Evolutionary conservation across 2,329 filamentous ascomycete species (phyloP), one percentile per base, ranked within the genome.

Genomic region (Emericellopsis cladophorae): DNA sequence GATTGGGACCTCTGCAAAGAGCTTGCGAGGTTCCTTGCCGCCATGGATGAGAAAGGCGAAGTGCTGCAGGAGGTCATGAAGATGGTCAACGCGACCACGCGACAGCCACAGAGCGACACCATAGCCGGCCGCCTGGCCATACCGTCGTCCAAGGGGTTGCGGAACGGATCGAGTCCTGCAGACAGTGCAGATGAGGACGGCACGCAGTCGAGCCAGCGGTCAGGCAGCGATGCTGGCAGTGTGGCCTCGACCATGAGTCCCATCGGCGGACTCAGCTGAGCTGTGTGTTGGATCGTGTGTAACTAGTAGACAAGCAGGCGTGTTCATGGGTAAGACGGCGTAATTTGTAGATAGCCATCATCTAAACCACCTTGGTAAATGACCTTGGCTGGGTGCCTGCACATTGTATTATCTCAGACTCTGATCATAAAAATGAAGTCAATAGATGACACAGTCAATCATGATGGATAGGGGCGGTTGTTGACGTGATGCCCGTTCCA

Each of bases 1-100:
- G 90, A 96, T 54, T 98, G 89, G 88, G 89, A 96, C 51, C 65
- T 98, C 23, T 96, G 92, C 63, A 92, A 88, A 51, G 92, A 98
- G 58, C 70, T 98, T 23, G 89, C 92, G 10, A 72, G 90, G n/a
- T 98, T 98, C 60, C 65, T 98, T 42, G 88, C 93, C 37, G 90
- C 90, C 5, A 78, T 98, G 52, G 92, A 98, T 54, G 81, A 86
- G 48, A 84, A 79, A 12, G 92, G 92, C 0, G 78, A 81, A 48
- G 90, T 85, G 36, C 67, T 98, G 38, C 69, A 76, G 41, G 76
- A 81, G 50, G 84, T 83, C 2, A 70, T 93, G 58, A 73, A 76
- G 49, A 67, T 77, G 59, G 73, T 79, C 7, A 71, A 75, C 37
- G 56, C 63, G 31, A 44, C 44, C 8, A 39, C 53, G 18, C 60